These are phyloP conservation scores for Pisolithus orientalis DNA, from an alignment of 768 basidiomycete species.

Conservation along the genomic window DNA sequence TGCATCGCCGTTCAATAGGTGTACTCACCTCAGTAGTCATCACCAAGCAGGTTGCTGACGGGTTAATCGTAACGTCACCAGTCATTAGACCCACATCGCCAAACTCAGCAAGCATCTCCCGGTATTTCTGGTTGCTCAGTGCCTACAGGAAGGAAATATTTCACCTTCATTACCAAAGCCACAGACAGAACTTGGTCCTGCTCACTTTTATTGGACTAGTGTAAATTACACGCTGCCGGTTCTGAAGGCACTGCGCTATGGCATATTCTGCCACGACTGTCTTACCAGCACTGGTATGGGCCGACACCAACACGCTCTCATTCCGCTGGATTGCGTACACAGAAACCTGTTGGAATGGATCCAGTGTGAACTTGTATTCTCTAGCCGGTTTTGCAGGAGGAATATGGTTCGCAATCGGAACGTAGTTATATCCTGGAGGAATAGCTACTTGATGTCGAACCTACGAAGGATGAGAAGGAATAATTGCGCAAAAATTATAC, in stretches of 20 bases:
- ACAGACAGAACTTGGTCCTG: slow-evolving; percentile 17
- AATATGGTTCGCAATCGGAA: slow-evolving; percentile 87
- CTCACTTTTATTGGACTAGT: slow-evolving; percentile 98
- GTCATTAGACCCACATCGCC: slow-evolving; percentile 99
- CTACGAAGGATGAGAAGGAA: slow-evolving; percentile 31
- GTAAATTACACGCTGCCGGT: slow-evolving; percentile 95
- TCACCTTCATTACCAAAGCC: slow-evolving; percentile 4
- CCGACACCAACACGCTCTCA: slow-evolving; percentile 95
- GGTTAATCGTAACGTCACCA: slow-evolving; percentile 98
- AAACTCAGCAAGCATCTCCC: slow-evolving; percentile 95
- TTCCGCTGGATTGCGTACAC: slow-evolving; percentile 94
- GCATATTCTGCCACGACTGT: slow-evolving; percentile 99
- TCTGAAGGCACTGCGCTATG: slow-evolving; percentile 91
- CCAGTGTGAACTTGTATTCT: slow-evolving; percentile 92
- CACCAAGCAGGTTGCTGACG: slow-evolving; percentile 91
- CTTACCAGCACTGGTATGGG: slow-evolving; percentile 98
- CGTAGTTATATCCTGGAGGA: slow-evolving; percentile 85
- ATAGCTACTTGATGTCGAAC: slow-evolving; percentile 96
- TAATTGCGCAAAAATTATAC: slow-evolving; percentile 1
- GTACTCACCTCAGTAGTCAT: slow-evolving; percentile 94
- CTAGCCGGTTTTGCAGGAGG: slow-evolving; percentile 86
- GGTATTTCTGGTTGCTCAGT: slow-evolving; percentile 96
- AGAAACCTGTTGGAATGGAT: slow-evolving; percentile 96
- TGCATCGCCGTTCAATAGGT: background rate
- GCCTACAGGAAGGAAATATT: slow-evolving; percentile 51